Conservation (phyloP, 371 early-diverging fungal genomes). For the Coemansia sp. region DNA sequence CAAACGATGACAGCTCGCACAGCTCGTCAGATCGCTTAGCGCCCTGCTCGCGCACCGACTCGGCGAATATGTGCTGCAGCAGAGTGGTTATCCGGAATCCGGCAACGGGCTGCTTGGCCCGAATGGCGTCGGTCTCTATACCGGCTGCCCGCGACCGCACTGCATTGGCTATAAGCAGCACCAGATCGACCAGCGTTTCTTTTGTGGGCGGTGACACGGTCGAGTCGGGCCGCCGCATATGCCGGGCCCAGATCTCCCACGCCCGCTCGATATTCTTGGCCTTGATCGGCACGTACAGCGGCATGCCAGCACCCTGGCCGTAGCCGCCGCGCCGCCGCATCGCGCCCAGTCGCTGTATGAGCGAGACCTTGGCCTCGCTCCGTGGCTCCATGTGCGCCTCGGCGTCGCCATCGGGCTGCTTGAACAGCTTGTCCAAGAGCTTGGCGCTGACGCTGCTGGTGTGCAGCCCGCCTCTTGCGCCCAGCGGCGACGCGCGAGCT, state of each 20-base stretch:
- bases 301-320: conserved; percentile 29
- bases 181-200: conserved; percentile 11
- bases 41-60: not conserved
- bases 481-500: not conserved
- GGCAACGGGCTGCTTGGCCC: not conserved
- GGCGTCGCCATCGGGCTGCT: conserved; percentile 1
- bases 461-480: not conserved
- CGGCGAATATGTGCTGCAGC: conserved; percentile 20
- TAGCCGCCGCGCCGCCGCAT: conserved; percentile 17
- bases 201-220: not conserved
- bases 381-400: not conserved
- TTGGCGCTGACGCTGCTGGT: not conserved
- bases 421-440: conserved; percentile 9
- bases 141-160: not conserved
- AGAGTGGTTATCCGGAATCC: conserved; percentile 14
- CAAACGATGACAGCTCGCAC: not conserved
- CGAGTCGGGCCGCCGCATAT: conserved; percentile 12
- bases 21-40: not conserved
- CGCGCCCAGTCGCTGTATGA: conserved; percentile 2
- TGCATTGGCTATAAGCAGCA: conserved; percentile 12
- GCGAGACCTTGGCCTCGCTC: not conserved
- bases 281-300: conserved; percentile 23
- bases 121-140: not conserved
- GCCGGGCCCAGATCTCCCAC: conserved; percentile 38
- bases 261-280: conserved; percentile 41